Conservation (phyloP, 2,329 filamentous ascomycete species). For the Colletotrichum tropicale region DNA sequence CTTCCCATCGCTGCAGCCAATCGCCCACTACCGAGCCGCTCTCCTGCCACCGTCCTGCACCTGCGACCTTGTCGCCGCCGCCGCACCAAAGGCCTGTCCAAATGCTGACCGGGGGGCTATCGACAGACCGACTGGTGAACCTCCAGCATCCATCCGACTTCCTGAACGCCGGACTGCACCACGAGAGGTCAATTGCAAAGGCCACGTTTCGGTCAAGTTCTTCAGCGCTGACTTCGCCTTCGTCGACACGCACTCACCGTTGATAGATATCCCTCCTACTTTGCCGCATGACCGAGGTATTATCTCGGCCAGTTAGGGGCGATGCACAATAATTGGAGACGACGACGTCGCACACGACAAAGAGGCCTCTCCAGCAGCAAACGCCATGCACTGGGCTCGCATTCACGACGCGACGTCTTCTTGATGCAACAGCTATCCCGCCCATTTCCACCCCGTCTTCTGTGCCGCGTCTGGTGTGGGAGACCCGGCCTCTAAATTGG, state of each 20-base stretch:
- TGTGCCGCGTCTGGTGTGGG: neutral
- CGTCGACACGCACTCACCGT: neutral
- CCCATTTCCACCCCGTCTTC: neutral
- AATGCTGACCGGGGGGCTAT: neutral
- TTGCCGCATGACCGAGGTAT: neutral
- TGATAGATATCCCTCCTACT: neutral
- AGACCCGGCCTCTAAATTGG: constrained; percentile 6
- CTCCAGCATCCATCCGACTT: neutral
- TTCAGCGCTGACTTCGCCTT: neutral
- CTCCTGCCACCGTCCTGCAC: neutral
- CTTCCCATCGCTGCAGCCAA: neutral
- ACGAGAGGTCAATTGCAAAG: neutral
- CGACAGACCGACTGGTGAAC: neutral
- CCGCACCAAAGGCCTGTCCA: neutral
- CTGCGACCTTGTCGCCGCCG: neutral
- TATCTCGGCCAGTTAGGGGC: neutral
- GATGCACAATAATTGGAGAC: neutral
- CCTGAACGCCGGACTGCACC: neutral
- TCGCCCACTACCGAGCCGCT: constrained; percentile 10
- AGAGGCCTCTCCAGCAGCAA: neutral
- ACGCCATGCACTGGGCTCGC: neutral
- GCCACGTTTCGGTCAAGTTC: neutral
- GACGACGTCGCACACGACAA: neutral
- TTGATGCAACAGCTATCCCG: neutral
- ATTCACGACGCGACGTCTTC: neutral